Evolutionary conservation across 495 filamentous ascomycete species (phyloP), one percentile per base, ranked within the genome.

Genomic region (Tuber brumale): DNA sequence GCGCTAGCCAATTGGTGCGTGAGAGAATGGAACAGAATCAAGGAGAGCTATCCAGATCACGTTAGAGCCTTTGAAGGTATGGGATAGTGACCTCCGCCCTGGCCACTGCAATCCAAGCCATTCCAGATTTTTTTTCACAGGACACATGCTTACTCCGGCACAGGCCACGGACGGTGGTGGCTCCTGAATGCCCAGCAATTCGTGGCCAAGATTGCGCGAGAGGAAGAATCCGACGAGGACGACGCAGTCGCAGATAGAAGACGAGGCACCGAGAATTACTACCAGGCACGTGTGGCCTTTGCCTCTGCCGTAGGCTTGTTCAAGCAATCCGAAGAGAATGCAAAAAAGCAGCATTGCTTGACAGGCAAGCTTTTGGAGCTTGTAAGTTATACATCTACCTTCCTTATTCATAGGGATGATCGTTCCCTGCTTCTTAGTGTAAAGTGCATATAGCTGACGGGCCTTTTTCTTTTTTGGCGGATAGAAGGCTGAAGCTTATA

Each of bases 401-500:
- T n/a, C n/a, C 48, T 27, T 48, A 66, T 42, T 12, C 75, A 3
- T 18, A 46, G 8, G 45, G 39, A 46, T 77, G 27, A 18, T 12
- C 57, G 3, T 31, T 66, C 14, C 0, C 57, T 66, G n/a, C 57
- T 31, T 14, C 27, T 10, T 3, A 31, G 1, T 31, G n/a, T 31
- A 31, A 31, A 16, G 57, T 31, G 57, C 57, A 31, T 31, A 31
- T 31, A 31, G 57, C 57, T 66, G 27, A 66, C 57, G 12, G 57
- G 27, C 2, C 0, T 31, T 31, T 66, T 27, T 27, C 27, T 14
- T 61, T 61, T 66, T 16, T 31, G 57, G 27, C 57, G n/a, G 27
- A 75, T 77, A 88, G 87, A 83, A 85, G 44, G 87, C 87, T 2
- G 87, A 88, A 82, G 85, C 87, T 43, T 86, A 85, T 77, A 89